These are phyloP conservation scores for Salix dunnii DNA, from an alignment of 345 rosid species.

Conservation along the genomic window DNA sequence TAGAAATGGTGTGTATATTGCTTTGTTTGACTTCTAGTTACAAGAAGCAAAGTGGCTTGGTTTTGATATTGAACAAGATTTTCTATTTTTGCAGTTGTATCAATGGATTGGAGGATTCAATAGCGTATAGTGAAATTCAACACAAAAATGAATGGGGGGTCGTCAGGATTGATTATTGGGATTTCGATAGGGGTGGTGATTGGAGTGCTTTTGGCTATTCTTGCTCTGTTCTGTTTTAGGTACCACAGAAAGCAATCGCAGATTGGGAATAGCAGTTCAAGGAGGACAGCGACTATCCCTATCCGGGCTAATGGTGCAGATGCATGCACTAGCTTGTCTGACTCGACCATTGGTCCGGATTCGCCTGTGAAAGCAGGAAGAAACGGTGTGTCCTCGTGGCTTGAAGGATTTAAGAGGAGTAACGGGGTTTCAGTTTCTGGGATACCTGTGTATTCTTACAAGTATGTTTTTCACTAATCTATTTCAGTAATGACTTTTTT, in stretches of 20 bases:
- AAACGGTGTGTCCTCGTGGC: slow-evolving; percentile 66
- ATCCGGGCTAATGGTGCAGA: slow-evolving; percentile 78
- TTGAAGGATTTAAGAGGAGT: slow-evolving; percentile 68
- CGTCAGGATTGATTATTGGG: slow-evolving; percentile 83
- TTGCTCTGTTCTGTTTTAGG: slow-evolving; percentile 51
- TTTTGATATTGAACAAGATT: slow-evolving; percentile 17
- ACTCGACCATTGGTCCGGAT: slow-evolving; percentile 77
- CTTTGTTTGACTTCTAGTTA: slow-evolving; percentile 9
- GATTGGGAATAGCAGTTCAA: slow-evolving; percentile 84
- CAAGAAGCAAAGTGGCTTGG: background rate
- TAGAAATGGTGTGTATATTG: background rate
- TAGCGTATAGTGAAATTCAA: slow-evolving; percentile 20
- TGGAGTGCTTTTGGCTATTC: slow-evolving; percentile 73
- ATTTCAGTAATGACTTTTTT: background rate
- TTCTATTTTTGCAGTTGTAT: slow-evolving; percentile 36
- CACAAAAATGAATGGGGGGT: slow-evolving; percentile 68
- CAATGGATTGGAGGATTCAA: slow-evolving; percentile 41
- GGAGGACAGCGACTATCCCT: slow-evolving; percentile 69
- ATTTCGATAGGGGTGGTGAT: slow-evolving; percentile 89
- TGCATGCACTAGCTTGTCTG: slow-evolving; percentile 67
- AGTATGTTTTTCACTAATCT: slow-evolving; percentile 42
- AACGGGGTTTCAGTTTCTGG: slow-evolving; percentile 70
- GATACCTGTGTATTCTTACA: slow-evolving; percentile 87
- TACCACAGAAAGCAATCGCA: slow-evolving; percentile 78
- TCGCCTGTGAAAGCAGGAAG: slow-evolving; percentile 74